A percentile compares a stretch with the other conserved stretches of the same genome.
These are phyloP conservation scores for Salicornia ramosissima DNA, from an alignment of 148 eudicot species.

Conservation along the genomic window DNA sequence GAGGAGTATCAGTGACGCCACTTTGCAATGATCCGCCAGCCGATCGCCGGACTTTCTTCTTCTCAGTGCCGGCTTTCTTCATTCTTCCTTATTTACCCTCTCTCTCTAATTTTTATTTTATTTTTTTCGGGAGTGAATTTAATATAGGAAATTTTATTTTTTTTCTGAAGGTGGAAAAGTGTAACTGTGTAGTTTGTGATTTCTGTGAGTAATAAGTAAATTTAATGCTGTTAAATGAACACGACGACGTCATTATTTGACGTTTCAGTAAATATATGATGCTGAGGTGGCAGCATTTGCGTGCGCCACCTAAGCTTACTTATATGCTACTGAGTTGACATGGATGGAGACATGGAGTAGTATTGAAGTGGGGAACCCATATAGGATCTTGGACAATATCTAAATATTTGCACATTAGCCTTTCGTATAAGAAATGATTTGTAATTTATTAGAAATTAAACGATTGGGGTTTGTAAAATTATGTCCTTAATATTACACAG, in stretches of 20 bases:
- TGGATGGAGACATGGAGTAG: too few species aligned
- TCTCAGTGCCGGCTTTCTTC: slow-evolving; percentile 47
- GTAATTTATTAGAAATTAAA: too few species aligned
- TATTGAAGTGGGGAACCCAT: too few species aligned
- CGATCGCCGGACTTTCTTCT: slow-evolving; percentile 47
- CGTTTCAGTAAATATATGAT: neutral
- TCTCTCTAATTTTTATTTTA: slow-evolving; percentile 12
- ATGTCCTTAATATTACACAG: too few species aligned
- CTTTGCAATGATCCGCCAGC: slow-evolving; percentile 22
- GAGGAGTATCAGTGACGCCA: slow-evolving; percentile 34
- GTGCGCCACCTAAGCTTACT: neutral
- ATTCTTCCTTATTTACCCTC: slow-evolving; percentile 17
- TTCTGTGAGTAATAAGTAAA: too few species aligned
- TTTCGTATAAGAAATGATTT: too few species aligned
- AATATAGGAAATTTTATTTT: neutral
- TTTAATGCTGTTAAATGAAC: neutral
- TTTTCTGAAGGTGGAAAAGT: neutral
- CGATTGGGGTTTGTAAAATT: too few species aligned
- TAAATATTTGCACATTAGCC: too few species aligned
- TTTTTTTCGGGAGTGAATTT: neutral
- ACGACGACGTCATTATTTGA: slow-evolving; percentile 20
- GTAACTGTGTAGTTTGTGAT: neutral
- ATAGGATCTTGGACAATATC: too few species aligned
- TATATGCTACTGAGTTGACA: too few species aligned
- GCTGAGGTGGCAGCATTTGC: slow-evolving; percentile 6